Evolutionary conservation across 805 yeast genomes (phyloP), one percentile per base, ranked within the genome.

Genomic region (Limtongia smithiae): DNA sequence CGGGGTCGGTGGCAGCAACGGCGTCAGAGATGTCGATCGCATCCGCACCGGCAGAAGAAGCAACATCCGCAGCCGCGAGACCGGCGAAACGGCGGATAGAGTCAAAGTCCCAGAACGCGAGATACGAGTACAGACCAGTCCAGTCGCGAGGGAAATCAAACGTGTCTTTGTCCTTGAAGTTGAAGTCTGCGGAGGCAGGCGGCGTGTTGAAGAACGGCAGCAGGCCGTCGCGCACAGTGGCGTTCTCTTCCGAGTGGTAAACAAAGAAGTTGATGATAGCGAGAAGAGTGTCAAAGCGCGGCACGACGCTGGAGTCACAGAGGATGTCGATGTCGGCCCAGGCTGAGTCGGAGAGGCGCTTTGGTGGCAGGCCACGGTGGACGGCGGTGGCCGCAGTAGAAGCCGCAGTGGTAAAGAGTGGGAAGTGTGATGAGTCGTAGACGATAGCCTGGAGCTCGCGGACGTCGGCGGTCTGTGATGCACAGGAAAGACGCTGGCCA

Each of bases 101-200:
- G 27, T 50, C 57, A 45, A 50, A 53, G 36, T 53, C 55, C 57
- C 57, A 53, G 33, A 53, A 53, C 21, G 56, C 47, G 2, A 53
- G 47, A 28, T 53, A 53, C 3, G 49, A 48, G 14, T 50, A 53
- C 15, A 51, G 17, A 8, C 57, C 57, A n/a, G 55, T 46, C 57
- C 57, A 53, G 30, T 49, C 47, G 21, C 45, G 34, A 12, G 57
- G 57, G 25, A 53, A 53, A 17, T 49, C 55, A 30, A 51, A 49
- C 2, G 43, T 25, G 12, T 40, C 44, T 28, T 36, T 40, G 3
- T 35, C 42, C 35, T 24, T 37, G 32, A 46, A 50, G 11, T 20
- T 27, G 27, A 44, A 41, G 30, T 53, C 57, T 4, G 44, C 42
- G 3, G 52, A 28, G 14, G 46, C 57, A 12, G 55, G 50, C 4